Base-by-base conservation (phyloP, 768 basidiomycete species). In the Tulasnella sp. region DNA sequence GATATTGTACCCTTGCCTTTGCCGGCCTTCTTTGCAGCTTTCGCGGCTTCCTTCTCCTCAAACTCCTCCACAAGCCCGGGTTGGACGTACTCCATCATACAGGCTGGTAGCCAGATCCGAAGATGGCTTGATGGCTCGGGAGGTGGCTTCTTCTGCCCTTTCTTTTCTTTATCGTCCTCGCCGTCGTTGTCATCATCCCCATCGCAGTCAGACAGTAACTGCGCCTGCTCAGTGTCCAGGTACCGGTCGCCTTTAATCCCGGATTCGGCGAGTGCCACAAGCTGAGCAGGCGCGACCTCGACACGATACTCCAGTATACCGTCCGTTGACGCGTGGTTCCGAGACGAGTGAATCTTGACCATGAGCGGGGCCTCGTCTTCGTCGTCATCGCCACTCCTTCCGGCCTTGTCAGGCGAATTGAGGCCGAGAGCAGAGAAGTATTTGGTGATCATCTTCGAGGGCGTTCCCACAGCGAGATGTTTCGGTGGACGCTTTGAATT, bases 101-200 rank as follows among this genome's bases (percentile, higher is more conserved):
- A 83, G 23, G 86, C 88, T 0, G 91, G 87, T 71, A 92, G 78
- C 91, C 91, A 95, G 10, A 91, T 68, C 13, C 85, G 77, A 51
- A 84, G 68, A 56, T 79, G 78, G 50, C 73, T 76, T n/a, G 74
- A 71, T 0, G 84, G 83, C 63, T 81, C 77, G 2, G 76, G 72
- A 3, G 79, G 70, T 42, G 73, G 70, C 65, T 69, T 70, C 19
- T 67, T 70, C 59, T 68, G 70, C 49, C 32, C 65, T 4, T 51
- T 50, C 15, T 34, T 55, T 5, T 58, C 60, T 0, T 61, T 49
- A 42, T 62, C 67, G 34, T 52, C 51, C 5, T 10, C 45, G 32
- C 41, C 41, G 11, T 59, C 56, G 29, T 48, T 11, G 10, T 70
- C 72, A 7, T 75, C 80, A 3, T 74, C 79, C 17, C 52, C 61